phyloP scores from a whole-genome alignment of 208 protist genomes.

The Herpetomonas samuelpessoai region DNA sequence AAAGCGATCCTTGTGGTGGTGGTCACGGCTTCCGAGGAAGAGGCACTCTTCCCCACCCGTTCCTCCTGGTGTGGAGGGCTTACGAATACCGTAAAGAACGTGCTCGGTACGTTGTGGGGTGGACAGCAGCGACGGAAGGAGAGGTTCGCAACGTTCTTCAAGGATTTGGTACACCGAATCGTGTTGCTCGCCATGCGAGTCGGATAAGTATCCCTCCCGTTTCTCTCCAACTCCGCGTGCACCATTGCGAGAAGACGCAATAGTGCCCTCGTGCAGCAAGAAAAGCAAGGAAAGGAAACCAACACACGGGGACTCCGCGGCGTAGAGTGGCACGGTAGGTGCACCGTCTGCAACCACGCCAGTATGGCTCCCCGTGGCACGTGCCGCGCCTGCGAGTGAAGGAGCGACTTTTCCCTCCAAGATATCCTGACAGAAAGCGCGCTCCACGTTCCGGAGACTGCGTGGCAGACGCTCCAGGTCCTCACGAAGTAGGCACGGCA shows the following conservation, averaged over 20 bases:
- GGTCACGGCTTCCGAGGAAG: too few species aligned
- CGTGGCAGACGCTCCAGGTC: constrained; percentile 50
- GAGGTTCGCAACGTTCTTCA: neutral
- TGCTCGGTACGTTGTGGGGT: neutral
- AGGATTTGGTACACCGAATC: neutral
- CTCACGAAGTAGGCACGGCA: constrained; percentile 36
- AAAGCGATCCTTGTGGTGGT: too few species aligned
- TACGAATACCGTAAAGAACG: neutral
- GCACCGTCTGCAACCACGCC: too few species aligned
- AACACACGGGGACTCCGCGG: neutral
- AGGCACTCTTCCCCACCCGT: too few species aligned
- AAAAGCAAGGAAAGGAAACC: constrained; percentile 3
- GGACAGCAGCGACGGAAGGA: neutral
- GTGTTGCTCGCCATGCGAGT: too few species aligned
- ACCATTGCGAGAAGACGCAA: too few species aligned
- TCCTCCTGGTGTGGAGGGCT: too few species aligned
- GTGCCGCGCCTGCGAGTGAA: too few species aligned
- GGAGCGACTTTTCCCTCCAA: neutral
- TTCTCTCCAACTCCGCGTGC: too few species aligned
- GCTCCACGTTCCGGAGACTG: constrained; percentile 43
- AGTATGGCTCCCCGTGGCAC: too few species aligned
- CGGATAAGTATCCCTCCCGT: too few species aligned
- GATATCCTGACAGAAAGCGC: constrained; percentile 30
- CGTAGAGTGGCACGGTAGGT: neutral
- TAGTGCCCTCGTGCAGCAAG: neutral